These are phyloP conservation scores for Grosmannia penicillata DNA, from an alignment of 2,329 filamentous ascomycete genomes.

Conservation along the genomic window DNA sequence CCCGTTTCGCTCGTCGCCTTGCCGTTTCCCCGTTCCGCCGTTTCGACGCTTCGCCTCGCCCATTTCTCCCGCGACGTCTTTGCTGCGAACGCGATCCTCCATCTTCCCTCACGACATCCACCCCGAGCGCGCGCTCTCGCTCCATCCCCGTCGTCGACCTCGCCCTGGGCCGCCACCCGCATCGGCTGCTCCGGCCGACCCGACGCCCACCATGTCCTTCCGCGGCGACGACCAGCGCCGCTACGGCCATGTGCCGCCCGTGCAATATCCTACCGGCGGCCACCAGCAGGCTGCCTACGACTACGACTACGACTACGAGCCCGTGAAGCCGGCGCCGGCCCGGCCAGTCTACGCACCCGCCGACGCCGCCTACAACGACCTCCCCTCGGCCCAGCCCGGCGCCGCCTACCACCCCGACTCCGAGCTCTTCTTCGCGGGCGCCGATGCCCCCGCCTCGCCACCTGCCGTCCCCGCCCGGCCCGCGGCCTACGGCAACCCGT, in stretches of 20 bases:
- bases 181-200: not conserved
- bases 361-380: conserved; percentile 39
- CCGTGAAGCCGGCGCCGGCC: conserved; percentile 58
- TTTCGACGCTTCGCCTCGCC: too few species aligned
- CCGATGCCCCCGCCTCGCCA: conserved; percentile 14
- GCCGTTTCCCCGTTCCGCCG: too few species aligned
- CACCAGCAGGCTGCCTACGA: conserved; percentile 19
- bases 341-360: conserved; percentile 34
- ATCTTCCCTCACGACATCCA: too few species aligned
- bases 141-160: too few species aligned
- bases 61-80: too few species aligned
- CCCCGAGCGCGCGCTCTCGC: too few species aligned
- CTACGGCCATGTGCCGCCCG: conserved; percentile 52
- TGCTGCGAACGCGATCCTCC: too few species aligned
- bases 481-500: conserved; percentile 20
- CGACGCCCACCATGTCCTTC: conserved; percentile 39
- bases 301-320: conserved; percentile 13
- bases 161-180: conserved; percentile 1
- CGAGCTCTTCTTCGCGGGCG: conserved; percentile 49
- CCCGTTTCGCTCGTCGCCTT: too few species aligned
- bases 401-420: conserved; percentile 26
- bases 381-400: conserved; percentile 10
- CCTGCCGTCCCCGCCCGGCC: conserved; percentile 13
- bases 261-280: conserved; percentile 42
- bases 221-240: conserved; percentile 46